Percentiles rank a stretch among this genome's conserved stretches.
These are phyloP conservation scores for Chenopodium suecicum DNA, from an alignment of 148 eudicot genomes.

Conservation along the genomic window DNA sequence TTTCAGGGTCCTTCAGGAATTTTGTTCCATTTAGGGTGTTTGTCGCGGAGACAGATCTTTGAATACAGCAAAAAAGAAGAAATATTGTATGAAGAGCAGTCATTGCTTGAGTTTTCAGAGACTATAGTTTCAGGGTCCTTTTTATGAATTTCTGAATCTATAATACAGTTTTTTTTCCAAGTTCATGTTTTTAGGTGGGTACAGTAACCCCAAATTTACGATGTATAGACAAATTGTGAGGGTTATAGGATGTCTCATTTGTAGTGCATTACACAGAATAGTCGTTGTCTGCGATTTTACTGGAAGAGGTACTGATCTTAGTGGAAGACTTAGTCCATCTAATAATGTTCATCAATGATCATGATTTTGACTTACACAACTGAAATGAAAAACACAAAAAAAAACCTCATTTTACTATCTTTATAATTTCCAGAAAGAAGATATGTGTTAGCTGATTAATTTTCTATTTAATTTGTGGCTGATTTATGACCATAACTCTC, in stretches of 20 bases:
- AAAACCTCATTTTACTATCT: too few relatives aligned
- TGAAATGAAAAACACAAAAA: background rate
- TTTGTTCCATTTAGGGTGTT: slow-evolving; percentile 25
- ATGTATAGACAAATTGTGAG: background rate
- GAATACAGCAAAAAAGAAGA: background rate
- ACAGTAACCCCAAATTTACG: background rate
- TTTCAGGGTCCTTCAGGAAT: slow-evolving; percentile 37
- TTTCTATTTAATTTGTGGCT: too few relatives aligned
- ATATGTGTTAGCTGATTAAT: too few relatives aligned
- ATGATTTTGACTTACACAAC: background rate
- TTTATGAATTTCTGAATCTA: background rate
- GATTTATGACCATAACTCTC: too few relatives aligned
- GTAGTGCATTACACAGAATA: background rate
- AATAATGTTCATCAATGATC: background rate
- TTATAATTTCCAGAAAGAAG: too few relatives aligned
- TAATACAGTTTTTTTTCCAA: background rate
- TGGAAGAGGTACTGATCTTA: background rate
- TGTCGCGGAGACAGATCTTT: slow-evolving; percentile 8
- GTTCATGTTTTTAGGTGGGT: background rate
- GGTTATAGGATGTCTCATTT: background rate
- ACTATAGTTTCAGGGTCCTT: background rate
- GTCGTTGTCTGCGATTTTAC: background rate
- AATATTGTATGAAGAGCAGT: background rate
- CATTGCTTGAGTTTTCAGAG: background rate
- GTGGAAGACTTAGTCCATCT: background rate